These are phyloP conservation scores for Orbilia oligospora DNA, from an alignment of 2,329 filamentous ascomycete genomes.

Conservation along the genomic window DNA sequence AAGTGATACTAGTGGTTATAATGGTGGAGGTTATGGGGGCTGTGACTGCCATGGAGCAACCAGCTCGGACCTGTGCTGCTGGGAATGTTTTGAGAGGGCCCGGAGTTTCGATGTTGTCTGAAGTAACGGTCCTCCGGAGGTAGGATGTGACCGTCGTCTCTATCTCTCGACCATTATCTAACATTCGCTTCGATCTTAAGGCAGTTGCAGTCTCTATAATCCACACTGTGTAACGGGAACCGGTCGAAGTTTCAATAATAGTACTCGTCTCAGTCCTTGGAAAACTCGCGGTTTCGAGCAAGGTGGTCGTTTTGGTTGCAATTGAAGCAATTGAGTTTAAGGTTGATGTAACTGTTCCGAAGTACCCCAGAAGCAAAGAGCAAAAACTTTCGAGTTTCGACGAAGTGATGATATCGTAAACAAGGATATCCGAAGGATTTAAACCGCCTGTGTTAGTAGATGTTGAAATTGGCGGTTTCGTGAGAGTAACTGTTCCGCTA, in stretches of 20 bases:
- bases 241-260: not conserved
- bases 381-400: not conserved
- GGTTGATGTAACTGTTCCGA: conserved; percentile 4
- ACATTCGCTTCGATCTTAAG: not conserved
- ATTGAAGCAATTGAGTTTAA: not conserved
- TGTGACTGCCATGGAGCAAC: conserved; percentile 7
- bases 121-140: not conserved
- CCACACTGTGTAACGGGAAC: not conserved
- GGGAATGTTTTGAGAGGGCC: not conserved
- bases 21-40: not conserved
- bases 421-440: not conserved
- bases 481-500: not conserved
- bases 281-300: too few relatives aligned
- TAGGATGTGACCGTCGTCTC: not conserved
- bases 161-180: not conserved
- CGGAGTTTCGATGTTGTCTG: conserved; percentile 1
- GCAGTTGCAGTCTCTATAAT: not conserved
- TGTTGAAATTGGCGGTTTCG: not conserved
- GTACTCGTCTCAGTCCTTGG: not conserved
- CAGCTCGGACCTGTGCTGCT: not conserved
- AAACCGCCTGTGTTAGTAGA: not conserved
- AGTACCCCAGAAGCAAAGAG: conserved; percentile 7
- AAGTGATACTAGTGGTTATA: not conserved
- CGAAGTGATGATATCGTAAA: conserved; percentile 11
- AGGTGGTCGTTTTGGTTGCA: not conserved